Base-by-base conservation (phyloP, 73 alveolate genomes). In the Symbiodinium natans region DNA sequence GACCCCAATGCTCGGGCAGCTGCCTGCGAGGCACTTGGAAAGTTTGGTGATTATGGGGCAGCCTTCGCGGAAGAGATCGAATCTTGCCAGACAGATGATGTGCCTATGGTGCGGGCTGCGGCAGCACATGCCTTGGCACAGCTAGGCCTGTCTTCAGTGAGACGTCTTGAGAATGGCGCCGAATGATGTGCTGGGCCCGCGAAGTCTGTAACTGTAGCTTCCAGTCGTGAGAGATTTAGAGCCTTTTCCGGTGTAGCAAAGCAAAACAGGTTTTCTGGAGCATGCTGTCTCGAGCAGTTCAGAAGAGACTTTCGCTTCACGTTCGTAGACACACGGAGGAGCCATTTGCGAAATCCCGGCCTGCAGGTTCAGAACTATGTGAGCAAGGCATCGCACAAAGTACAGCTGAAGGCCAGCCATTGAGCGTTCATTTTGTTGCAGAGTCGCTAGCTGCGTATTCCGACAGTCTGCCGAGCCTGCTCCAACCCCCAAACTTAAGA, bases 1-100 rank as follows among this genome's bases (percentile, higher is more conserved):
- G 97, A 90, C 11, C 97, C 95, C 17, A 71, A 89, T 8, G 74
- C 95, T 83, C 41, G 95, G 34, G 95, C 95, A 29, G 95, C 95
- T 38, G 95, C 95, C 36, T 89, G 95, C 36, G 93, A 43, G 82
- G 25, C 41, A 21, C 52, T 42, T 68, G 48, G 42, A 27, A 42
- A 82, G 29, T 82, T 82, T 19, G 95, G 95, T 5, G 95, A 89
- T 48, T 89, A 89, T 40, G 95, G 95, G 1, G 95, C 95, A 39
- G 95, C 95, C 38, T 89, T 89, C 38, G 73, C 95, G 1, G 95
- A 89, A 31, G 95, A 89, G 68, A 89, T 89, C 74, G 94, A 52
- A 6, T 6, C 93, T 86, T 89, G 95, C 86, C 95, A 89, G 86
- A 21, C 41, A 29, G 95, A 89, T 34, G 95, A 89, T 42, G 75